phyloP scores from a whole-genome alignment of 78 protist genomes.

The Cavenderia fasciculata region DNA sequence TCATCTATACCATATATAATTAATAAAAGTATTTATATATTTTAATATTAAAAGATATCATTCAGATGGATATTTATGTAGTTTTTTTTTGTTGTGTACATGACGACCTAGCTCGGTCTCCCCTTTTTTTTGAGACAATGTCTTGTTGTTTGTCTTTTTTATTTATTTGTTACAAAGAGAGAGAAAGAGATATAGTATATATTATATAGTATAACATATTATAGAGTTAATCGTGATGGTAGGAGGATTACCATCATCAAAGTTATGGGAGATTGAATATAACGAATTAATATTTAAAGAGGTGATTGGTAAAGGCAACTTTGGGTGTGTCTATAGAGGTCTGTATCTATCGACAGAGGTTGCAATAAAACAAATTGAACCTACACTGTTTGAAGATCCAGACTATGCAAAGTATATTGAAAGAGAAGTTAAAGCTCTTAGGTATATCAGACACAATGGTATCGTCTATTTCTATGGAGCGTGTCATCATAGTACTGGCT shows the following conservation, averaged over 20 bases:
- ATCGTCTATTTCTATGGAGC: constrained; percentile 76
- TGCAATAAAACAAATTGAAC: constrained; percentile 62
- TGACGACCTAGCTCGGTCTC: too few species aligned
- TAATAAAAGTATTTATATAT: too few species aligned
- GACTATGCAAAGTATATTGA: constrained; percentile 73
- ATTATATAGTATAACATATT: too few species aligned
- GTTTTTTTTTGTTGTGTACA: too few species aligned
- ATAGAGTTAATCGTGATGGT: too few species aligned
- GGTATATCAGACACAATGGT: constrained; percentile 56
- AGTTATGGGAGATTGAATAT: constrained; percentile 65
- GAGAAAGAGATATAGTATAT: too few species aligned
- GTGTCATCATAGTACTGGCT: constrained; percentile 45
- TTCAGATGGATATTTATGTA: too few species aligned
- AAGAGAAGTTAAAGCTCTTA: constrained; percentile 61
- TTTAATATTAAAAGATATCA: too few species aligned
- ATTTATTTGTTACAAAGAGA: too few species aligned
- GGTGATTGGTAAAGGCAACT: constrained; percentile 74
- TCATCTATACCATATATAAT: too few species aligned
- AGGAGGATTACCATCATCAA: constrained; percentile 60
- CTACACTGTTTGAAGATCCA: constrained; percentile 44
- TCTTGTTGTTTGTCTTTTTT: too few species aligned
- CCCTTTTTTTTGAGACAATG: too few species aligned
- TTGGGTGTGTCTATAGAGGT: constrained; percentile 67
- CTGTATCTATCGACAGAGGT: constrained; percentile 48
- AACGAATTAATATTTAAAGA: constrained; percentile 65